phyloP scores from a whole-genome alignment of 352 stramenopile genomes.

The Phytopythium sindhum region DNA sequence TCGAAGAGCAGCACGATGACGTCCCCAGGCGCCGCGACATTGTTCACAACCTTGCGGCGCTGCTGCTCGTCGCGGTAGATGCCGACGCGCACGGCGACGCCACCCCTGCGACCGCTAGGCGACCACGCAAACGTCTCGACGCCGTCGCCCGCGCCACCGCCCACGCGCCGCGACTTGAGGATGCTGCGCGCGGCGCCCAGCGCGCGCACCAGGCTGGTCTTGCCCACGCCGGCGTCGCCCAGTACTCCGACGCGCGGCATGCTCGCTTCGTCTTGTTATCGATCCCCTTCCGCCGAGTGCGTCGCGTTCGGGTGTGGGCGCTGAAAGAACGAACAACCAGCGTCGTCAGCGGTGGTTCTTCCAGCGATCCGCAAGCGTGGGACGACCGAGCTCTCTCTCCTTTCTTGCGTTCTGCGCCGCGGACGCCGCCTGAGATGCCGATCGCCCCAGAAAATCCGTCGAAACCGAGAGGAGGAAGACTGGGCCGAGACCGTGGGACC shows the following conservation, averaged over 20 bases:
- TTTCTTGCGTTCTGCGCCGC: background rate
- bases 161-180: background rate
- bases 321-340: background rate
- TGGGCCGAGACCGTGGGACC: background rate
- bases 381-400: background rate
- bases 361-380: conserved; percentile 2
- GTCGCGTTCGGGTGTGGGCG: no score
- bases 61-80: conserved; percentile 12
- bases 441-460: background rate
- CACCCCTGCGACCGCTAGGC: background rate
- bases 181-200: conserved; percentile 26
- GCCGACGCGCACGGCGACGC: conserved; percentile 3
- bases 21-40: conserved; percentile 10
- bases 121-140: conserved; percentile 2
- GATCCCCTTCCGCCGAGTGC: no score
- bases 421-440: background rate
- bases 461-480: background rate
- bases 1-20: conserved; percentile 54
- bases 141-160: background rate
- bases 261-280: no score
- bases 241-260: conserved; percentile 37
- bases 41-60: conserved; percentile 8
- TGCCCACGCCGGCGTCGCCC: conserved; percentile 36
- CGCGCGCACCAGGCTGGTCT: conserved; percentile 46
- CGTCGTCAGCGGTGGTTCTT: conserved; percentile 1